Percentiles rank a stretch among this genome's conserved stretches.
phyloP scores from a whole-genome alignment of 192 early-diverging fungal genomes.

The Coemansia sp. region DNA sequence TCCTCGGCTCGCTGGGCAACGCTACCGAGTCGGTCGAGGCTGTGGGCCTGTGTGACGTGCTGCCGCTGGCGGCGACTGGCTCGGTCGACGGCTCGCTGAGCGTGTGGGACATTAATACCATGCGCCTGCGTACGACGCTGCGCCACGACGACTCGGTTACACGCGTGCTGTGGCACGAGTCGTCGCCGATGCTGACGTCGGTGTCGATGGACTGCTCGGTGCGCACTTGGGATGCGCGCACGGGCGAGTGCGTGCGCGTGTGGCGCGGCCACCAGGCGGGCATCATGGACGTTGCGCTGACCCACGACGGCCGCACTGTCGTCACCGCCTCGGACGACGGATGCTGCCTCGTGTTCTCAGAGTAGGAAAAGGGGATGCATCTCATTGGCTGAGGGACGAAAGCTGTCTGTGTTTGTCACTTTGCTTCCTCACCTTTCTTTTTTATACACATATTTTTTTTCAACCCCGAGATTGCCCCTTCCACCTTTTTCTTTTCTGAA shows the following conservation, averaged over 20 bases:
- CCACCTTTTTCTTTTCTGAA: background rate
- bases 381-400: background rate
- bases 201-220: slow-evolving; percentile 82
- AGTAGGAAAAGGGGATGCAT: slow-evolving; percentile 10
- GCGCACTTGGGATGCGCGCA: slow-evolving; percentile 88
- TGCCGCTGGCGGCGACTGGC: slow-evolving; percentile 78
- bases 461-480: background rate
- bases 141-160: slow-evolving; percentile 88
- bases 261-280: slow-evolving; percentile 87
- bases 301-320: slow-evolving; percentile 67
- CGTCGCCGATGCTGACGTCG: slow-evolving; percentile 70
- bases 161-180: slow-evolving; percentile 67
- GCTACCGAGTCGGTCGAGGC: slow-evolving; percentile 85
- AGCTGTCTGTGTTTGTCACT: background rate
- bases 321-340: slow-evolving; percentile 90
- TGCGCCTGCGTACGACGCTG: slow-evolving; percentile 79
- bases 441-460: background rate
- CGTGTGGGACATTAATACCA: slow-evolving; percentile 89
- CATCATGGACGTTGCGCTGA: slow-evolving; percentile 80
- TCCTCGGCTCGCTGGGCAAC: slow-evolving; percentile 80
- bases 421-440: background rate
- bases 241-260: slow-evolving; percentile 72
- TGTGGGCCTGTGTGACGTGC: slow-evolving; percentile 72
- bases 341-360: slow-evolving; percentile 66
- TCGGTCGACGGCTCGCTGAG: slow-evolving; percentile 87